phyloP scores from a whole-genome alignment of 225 moss, liverwort and hornwort genomes.

The Climacium dendroides region DNA sequence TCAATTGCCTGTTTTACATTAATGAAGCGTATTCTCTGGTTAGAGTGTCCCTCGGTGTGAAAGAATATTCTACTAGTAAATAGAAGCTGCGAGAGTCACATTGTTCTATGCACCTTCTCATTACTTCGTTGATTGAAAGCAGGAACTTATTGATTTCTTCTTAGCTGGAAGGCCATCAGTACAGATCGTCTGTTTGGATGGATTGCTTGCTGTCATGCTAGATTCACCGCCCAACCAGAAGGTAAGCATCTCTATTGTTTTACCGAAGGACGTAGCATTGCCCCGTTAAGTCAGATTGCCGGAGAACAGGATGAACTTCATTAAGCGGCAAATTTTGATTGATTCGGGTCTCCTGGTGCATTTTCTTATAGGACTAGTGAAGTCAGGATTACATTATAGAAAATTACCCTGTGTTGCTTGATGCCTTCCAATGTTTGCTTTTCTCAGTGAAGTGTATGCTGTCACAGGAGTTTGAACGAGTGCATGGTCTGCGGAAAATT shows the following conservation, averaged over 20 bases:
- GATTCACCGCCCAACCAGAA: slow-evolving; percentile 77
- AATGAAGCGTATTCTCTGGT: not conserved
- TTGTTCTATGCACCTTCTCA: not conserved
- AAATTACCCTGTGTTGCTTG: not conserved
- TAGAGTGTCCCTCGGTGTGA: not conserved
- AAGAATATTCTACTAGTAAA: not conserved
- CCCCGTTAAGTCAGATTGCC: not conserved
- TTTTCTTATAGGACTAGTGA: not conserved
- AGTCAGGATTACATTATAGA: not conserved
- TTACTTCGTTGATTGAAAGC: slow-evolving; percentile 4
- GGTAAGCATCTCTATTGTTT: slow-evolving; percentile 18
- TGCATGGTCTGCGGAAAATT: slow-evolving; percentile 73
- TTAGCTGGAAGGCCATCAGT: slow-evolving; percentile 48
- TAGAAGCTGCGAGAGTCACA: not conserved
- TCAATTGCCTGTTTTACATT: not conserved
- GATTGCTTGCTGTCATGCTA: slow-evolving; percentile 75
- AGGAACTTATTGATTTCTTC: slow-evolving; percentile 72
- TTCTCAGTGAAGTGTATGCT: not conserved
- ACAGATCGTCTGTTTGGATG: slow-evolving; percentile 73
- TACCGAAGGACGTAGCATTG: not conserved
- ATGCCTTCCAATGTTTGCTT: not conserved
- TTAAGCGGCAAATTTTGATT: not conserved
- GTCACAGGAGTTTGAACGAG: slow-evolving; percentile 75
- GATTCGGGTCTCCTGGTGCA: not conserved
- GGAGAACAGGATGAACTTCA: not conserved